phyloP scores from a whole-genome alignment of 306 rosid species.

The Amphicarpaea edgeworthii region DNA sequence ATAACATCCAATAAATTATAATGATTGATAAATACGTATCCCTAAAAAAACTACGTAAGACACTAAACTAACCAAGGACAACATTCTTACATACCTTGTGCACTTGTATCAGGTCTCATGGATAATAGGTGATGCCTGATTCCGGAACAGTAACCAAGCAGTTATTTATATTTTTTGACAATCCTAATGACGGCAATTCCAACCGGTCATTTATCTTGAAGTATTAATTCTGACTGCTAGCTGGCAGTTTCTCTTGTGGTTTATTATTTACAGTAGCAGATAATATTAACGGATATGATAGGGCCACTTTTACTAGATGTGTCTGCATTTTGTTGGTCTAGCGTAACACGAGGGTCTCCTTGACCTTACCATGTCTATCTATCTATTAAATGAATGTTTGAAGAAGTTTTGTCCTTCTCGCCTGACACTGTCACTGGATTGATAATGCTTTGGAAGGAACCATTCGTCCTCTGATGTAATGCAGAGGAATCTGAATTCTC shows the following conservation, averaged over 20 bases:
- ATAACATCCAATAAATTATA: no score
- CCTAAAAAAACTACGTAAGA: no score
- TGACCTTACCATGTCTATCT: neutral
- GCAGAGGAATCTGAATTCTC: neutral
- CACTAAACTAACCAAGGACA: no score
- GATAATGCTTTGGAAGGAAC: neutral
- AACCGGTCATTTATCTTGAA: neutral
- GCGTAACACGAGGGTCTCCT: neutral
- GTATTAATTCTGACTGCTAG: neutral
- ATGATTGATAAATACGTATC: no score
- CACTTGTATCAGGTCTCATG: no score
- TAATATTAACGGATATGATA: neutral
- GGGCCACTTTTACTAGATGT: neutral
- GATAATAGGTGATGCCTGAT: no score
- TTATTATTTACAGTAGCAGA: neutral
- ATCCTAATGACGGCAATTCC: no score
- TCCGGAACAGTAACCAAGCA: no score
- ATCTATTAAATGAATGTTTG: neutral
- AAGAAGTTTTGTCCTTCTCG: neutral
- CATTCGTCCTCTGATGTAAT: neutral
- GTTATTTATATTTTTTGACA: no score
- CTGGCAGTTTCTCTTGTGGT: neutral
- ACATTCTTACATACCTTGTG: no score
- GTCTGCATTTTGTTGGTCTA: neutral
- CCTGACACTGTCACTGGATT: constrained; percentile 2